Conservation (phyloP, 1,284 basidiomycete genomes). For the Leccinum pallidistipes region DNA sequence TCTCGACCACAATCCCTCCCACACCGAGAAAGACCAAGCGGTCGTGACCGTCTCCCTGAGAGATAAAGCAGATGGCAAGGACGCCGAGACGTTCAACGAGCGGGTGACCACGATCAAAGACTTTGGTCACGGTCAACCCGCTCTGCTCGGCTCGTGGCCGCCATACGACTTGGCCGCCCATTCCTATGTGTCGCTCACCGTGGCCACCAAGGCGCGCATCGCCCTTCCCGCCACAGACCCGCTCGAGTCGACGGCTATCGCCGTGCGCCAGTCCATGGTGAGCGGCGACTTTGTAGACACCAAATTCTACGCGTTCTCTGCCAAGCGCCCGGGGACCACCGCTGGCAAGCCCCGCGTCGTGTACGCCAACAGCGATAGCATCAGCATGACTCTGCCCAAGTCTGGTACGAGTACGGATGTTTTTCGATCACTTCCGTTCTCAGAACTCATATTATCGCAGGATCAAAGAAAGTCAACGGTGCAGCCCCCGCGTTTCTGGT, state of each 20-base stretch:
- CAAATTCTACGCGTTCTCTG: slow-evolving; percentile 33
- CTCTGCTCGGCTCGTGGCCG: slow-evolving; percentile 28
- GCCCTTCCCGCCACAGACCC: slow-evolving; percentile 15
- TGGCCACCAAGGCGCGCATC: slow-evolving; percentile 19
- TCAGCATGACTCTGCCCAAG: slow-evolving; percentile 20
- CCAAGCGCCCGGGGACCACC: slow-evolving; percentile 8
- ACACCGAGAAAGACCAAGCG: slow-evolving; percentile 26
- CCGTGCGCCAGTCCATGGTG: slow-evolving; percentile 27
- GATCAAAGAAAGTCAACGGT: slow-evolving; percentile 6
- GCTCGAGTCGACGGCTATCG: slow-evolving; percentile 19
- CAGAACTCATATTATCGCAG: slow-evolving; percentile 8
- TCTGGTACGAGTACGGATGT: slow-evolving; percentile 8
- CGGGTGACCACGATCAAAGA: slow-evolving; percentile 20
- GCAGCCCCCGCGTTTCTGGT: slow-evolving; percentile 20
- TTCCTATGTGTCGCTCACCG: slow-evolving; percentile 27
- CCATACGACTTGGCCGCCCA: slow-evolving; percentile 10
- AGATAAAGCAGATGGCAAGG: background rate
- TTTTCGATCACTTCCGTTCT: background rate
- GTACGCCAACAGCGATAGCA: slow-evolving; percentile 24
- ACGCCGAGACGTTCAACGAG: slow-evolving; percentile 9
- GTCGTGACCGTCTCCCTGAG: slow-evolving; percentile 14
- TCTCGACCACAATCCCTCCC: slow-evolving; percentile 29
- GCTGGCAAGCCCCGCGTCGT: slow-evolving; percentile 25
- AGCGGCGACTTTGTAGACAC: slow-evolving; percentile 30
- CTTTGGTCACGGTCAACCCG: slow-evolving; percentile 30